Base-by-base conservation (phyloP, 495 filamentous ascomycete genomes). In the Aspergillus avenaceus region DNA sequence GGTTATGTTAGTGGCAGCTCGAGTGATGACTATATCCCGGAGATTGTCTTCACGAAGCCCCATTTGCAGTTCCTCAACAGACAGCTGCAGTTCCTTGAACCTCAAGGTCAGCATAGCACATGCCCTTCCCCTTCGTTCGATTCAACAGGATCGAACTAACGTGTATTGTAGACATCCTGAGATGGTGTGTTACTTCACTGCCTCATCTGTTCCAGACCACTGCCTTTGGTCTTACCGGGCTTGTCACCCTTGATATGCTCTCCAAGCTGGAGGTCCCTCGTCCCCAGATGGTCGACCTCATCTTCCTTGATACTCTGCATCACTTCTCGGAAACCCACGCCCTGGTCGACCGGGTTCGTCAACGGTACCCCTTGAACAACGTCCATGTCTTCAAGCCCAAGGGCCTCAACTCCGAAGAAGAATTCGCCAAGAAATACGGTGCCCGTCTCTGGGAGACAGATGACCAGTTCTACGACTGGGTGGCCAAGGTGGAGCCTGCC, bases 281-380 rank as follows among this genome's bases (percentile, higher is more conserved):
- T 7, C 79, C 84, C 9, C 71, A 76, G 34, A 75, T 82, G 41
- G 82, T 96, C 54, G 90, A 97, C 61, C 81, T 95, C 43, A 88
- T 98, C 72, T 98, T 97, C 80, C 85, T 97, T 56, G 91, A 98
- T 72, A 98, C 93, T 21, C 81, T 96, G 8, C 85, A 97, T 73
- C 93, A 98, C 74, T 98, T 98, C 70, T 62, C 83, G 42, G 92
- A 98, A 72, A 98, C 95, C 13, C 78, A 88, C 25, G 77, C 81
- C 43, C 81, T 98, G 4, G 84, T 97, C 36, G 84, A 92, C 59
- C 81, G 82, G 34, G 84, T 96, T 50, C 81, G 81, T 61, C 75
- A 76, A 46, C 76, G 79, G 32, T 98, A 98, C 63, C 85, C 87
- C 5, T 76, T 84, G 49, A 75, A 90, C 65, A 83, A 79, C 43